Evolutionary conservation across 2,329 filamentous ascomycete species (phyloP).

Genomic region (Curvularia eragrostidis): DNA sequence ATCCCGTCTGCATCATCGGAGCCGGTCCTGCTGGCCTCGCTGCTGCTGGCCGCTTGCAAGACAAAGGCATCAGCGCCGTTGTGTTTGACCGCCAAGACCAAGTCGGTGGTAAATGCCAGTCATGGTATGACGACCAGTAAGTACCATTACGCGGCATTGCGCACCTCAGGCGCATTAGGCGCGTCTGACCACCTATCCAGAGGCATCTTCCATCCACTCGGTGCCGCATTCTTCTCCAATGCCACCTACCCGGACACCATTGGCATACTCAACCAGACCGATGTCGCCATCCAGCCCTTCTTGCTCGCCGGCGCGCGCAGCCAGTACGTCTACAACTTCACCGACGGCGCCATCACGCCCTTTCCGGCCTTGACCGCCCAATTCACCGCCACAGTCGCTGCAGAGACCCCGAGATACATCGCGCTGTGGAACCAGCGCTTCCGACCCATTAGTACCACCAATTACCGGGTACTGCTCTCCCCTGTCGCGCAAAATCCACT

Average conservation of each 20-base stretch:
- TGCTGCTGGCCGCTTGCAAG: slow-evolving; percentile 42
- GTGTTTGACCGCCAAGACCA: slow-evolving; percentile 47
- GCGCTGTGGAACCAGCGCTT: slow-evolving; percentile 44
- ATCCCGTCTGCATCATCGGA: slow-evolving; percentile 49
- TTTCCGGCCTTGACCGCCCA: slow-evolving; percentile 31
- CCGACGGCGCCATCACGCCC: slow-evolving; percentile 35
- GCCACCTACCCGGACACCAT: slow-evolving; percentile 45
- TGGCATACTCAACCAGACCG: slow-evolving; percentile 44
- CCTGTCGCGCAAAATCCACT: slow-evolving; percentile 12
- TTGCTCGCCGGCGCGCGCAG: slow-evolving; percentile 42
- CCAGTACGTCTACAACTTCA: slow-evolving; percentile 46
- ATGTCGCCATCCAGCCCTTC: slow-evolving; percentile 43
- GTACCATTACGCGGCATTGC: slow-evolving; percentile 34
- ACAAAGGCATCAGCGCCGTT: slow-evolving; percentile 46
- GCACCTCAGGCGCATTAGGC: slow-evolving; percentile 22
- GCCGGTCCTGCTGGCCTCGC: slow-evolving; percentile 48
- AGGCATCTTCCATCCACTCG: slow-evolving; percentile 49
- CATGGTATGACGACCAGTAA: slow-evolving; percentile 48
- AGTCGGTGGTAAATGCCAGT: slow-evolving; percentile 49
- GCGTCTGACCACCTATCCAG: slow-evolving; percentile 47
- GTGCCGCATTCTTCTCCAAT: slow-evolving; percentile 51
- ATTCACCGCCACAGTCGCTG: slow-evolving; percentile 33
- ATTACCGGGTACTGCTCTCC: slow-evolving; percentile 43
- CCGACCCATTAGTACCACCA: slow-evolving; percentile 40
- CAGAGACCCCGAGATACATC: slow-evolving; percentile 47